Evolutionary conservation across 75 land plant genomes (phyloP).

Genomic region (Pinus albicaulis): DNA sequence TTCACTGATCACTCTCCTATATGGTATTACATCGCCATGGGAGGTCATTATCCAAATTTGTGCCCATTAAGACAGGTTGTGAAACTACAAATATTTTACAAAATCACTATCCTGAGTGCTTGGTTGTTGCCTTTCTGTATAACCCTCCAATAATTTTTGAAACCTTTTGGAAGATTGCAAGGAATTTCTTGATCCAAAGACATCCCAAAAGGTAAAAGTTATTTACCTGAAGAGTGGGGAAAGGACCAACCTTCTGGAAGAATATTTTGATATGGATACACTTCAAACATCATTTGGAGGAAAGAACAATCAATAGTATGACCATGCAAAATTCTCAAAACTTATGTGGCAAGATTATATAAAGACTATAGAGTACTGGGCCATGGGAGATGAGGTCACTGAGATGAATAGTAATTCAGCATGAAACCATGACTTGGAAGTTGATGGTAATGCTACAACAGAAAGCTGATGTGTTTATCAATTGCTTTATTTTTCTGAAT

Average conservation of each 20-base stretch:
- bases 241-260: constrained; percentile 60
- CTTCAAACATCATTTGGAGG: constrained; percentile 74
- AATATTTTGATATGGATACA: constrained; percentile 55
- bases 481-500: too few relatives aligned
- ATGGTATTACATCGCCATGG: too few relatives aligned
- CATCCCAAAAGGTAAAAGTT: constrained; percentile 79
- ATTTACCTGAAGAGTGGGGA: constrained; percentile 64
- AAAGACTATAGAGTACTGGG: too few relatives aligned
- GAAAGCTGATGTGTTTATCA: too few relatives aligned
- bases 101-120: constrained; percentile 95
- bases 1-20: too few relatives aligned
- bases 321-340: constrained; percentile 67
- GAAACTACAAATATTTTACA: constrained; percentile 75
- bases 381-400: too few relatives aligned
- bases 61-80: too few relatives aligned
- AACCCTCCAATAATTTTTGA: constrained; percentile 92
- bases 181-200: constrained; percentile 79
- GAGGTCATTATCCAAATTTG: too few relatives aligned
- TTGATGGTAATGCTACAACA: too few relatives aligned
- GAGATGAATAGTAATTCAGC: too few relatives aligned
- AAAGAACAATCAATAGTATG: constrained; percentile 34
- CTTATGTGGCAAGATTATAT: constrained; percentile 39
- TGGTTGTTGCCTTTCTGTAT: constrained; percentile 53
- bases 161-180: constrained; percentile 80
- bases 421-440: too few relatives aligned